Conservation (phyloP, 2,329 filamentous ascomycete genomes). For the Periconia macrospinosa region DNA sequence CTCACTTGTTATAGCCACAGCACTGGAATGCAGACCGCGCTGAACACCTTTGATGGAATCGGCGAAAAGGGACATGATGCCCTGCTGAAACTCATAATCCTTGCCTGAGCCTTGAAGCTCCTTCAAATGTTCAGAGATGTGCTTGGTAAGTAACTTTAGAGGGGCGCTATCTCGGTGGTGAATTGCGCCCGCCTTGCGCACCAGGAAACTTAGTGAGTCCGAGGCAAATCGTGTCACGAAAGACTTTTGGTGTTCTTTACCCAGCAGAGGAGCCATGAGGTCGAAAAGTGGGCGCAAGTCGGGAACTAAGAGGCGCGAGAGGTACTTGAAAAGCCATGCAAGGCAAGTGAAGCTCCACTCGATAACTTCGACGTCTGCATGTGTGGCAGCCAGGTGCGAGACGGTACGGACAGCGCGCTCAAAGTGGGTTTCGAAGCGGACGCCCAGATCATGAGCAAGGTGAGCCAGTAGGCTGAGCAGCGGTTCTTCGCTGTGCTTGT, state of each 20-base stretch:
- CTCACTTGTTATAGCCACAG: slow-evolving; percentile 55
- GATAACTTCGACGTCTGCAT: slow-evolving; percentile 82
- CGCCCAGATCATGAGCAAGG: slow-evolving; percentile 90
- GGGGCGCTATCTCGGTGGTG: slow-evolving; percentile 73
- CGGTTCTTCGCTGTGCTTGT: slow-evolving; percentile 81
- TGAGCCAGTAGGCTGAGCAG: slow-evolving; percentile 85
- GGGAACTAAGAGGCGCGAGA: slow-evolving; percentile 82
- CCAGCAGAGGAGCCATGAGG: slow-evolving; percentile 80
- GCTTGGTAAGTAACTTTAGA: slow-evolving; percentile 69
- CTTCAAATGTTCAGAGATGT: slow-evolving; percentile 71
- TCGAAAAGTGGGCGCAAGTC: slow-evolving; percentile 84
- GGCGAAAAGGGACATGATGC: slow-evolving; percentile 87
- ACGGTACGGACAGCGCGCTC: slow-evolving; percentile 73
- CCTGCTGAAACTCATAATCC: slow-evolving; percentile 75
- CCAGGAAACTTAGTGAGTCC: slow-evolving; percentile 89
- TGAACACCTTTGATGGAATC: slow-evolving; percentile 73
- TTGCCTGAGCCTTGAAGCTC: slow-evolving; percentile 58
- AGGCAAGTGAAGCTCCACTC: slow-evolving; percentile 96
- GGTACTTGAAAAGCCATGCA: slow-evolving; percentile 96
- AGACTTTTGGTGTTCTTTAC: slow-evolving; percentile 76
- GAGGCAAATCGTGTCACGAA: slow-evolving; percentile 92
- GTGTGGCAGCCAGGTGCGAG: slow-evolving; percentile 74
- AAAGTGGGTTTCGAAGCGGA: slow-evolving; percentile 87
- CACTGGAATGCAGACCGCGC: slow-evolving; percentile 60
- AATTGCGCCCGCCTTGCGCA: slow-evolving; percentile 81